A percentile compares a stretch with the other conserved stretches of the same genome.
Conservation (phyloP, 306 rosid genomes). For the Mucuna pruriens region DNA sequence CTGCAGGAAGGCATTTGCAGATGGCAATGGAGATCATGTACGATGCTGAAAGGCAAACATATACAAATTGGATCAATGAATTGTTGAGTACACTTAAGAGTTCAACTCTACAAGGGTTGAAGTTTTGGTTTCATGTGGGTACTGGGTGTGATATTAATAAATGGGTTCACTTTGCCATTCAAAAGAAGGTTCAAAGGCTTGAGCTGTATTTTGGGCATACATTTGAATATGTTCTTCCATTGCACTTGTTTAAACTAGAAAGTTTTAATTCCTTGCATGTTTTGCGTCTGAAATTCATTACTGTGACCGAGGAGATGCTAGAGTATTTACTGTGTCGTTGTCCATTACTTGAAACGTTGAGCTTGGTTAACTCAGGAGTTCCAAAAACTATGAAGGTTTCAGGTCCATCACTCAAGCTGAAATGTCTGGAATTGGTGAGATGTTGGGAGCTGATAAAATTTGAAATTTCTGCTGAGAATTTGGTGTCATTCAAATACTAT, state of each 20-base stretch:
- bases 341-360: constrained; percentile 39
- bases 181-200: constrained; percentile 46
- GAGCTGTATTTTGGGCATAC: constrained; percentile 41
- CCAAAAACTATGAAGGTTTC: constrained; percentile 38
- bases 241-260: constrained; percentile 19
- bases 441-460: constrained; percentile 37
- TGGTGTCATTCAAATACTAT: constrained; percentile 38
- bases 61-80: constrained; percentile 45
- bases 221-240: constrained; percentile 45
- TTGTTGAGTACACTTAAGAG: constrained; percentile 35
- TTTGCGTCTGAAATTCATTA: constrained; percentile 38
- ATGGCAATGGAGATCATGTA: constrained; percentile 48
- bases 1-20: constrained; percentile 27
- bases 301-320: constrained; percentile 35
- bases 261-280: constrained; percentile 37
- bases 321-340: constrained; percentile 38
- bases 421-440: constrained; percentile 30
- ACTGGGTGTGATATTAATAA: constrained; percentile 28
- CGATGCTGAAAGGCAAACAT: constrained; percentile 46
- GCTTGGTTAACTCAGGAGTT: constrained; percentile 35
- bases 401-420: constrained; percentile 36
- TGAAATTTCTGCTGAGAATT: constrained; percentile 44
- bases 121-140: constrained; percentile 45
- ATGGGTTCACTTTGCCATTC: constrained; percentile 44
- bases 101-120: constrained; percentile 40